phyloP scores from a whole-genome alignment of 2,329 filamentous ascomycete species.

The Tolypocladium ovalisporum region DNA sequence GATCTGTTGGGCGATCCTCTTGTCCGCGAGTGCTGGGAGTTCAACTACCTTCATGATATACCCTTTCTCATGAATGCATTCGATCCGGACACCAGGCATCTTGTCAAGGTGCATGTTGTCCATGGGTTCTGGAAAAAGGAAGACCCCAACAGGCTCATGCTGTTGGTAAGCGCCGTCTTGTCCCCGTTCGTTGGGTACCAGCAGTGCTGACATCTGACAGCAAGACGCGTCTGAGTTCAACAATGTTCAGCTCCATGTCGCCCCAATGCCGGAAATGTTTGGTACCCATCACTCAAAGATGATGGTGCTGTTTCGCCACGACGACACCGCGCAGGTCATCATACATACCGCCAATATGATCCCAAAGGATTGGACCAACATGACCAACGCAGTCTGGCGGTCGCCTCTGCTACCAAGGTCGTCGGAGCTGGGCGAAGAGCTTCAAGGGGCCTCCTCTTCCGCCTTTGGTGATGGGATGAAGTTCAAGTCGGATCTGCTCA shows the following conservation, averaged over 20 bases:
- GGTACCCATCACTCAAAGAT: conserved; percentile 84
- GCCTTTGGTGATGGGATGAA: conserved; percentile 47
- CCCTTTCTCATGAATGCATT: conserved; percentile 44
- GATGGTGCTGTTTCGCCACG: conserved; percentile 70
- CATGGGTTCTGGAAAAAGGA: conserved; percentile 60
- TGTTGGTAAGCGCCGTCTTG: conserved; percentile 37
- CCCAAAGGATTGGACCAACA: conserved; percentile 73
- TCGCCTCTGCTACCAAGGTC: conserved; percentile 57
- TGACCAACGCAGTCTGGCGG: conserved; percentile 75
- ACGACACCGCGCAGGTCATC: conserved; percentile 65
- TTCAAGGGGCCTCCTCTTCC: conserved; percentile 2
- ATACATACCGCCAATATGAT: conserved; percentile 94
- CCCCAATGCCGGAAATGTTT: conserved; percentile 73
- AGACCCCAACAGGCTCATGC: conserved; percentile 41
- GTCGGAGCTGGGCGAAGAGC: background rate
- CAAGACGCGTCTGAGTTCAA: conserved; percentile 47
- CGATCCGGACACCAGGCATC: conserved; percentile 35
- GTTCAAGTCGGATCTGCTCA: conserved; percentile 67
- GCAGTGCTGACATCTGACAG: conserved; percentile 25
- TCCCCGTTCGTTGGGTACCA: background rate
- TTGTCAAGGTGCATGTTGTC: conserved; percentile 43
- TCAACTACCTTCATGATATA: conserved; percentile 56
- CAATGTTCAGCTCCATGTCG: conserved; percentile 61
- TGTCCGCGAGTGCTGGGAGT: conserved; percentile 61
- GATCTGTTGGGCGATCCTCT: conserved; percentile 66